These are phyloP conservation scores for Ilyonectria destructans DNA, from an alignment of 2,329 filamentous ascomycete species.

Conservation along the genomic window DNA sequence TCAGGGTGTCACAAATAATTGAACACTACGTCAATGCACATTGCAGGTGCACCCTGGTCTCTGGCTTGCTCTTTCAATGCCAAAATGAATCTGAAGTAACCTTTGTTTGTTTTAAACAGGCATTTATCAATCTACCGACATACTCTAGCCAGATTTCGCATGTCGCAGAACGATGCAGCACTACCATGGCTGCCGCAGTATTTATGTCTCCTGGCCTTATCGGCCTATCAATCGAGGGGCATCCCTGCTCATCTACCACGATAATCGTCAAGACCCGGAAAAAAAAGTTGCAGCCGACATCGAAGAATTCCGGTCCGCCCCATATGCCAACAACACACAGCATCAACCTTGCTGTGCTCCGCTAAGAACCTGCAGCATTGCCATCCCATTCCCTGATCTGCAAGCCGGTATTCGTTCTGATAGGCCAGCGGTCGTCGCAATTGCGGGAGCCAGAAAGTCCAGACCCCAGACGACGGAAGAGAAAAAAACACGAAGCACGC, in stretches of 20 bases:
- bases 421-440: conserved; percentile 30
- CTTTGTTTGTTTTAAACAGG: not conserved
- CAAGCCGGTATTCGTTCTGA: conserved; percentile 32
- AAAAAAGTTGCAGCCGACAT: conserved; percentile 50
- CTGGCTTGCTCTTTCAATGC: not conserved
- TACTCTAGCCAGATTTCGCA: not conserved
- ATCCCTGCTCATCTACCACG: conserved; percentile 41
- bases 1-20: conserved; percentile 24
- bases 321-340: conserved; percentile 40
- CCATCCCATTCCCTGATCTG: conserved; percentile 29
- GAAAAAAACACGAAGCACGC: conserved; percentile 35
- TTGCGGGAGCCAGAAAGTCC: conserved; percentile 42
- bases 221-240: conserved; percentile 32
- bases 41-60: not conserved
- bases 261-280: conserved; percentile 46
- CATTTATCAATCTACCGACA: not conserved
- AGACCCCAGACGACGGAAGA: conserved; percentile 34
- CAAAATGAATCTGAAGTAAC: not conserved
- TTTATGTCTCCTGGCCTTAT: conserved; percentile 41
- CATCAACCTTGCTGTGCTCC: conserved; percentile 42
- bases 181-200: conserved; percentile 18
- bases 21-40: conserved; percentile 7
- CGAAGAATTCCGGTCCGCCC: conserved; percentile 38
- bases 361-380: conserved; percentile 42
- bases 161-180: not conserved